Base-by-base conservation (phyloP, 805 yeast genomes). In the Teunomyces barrocoloradensis region DNA sequence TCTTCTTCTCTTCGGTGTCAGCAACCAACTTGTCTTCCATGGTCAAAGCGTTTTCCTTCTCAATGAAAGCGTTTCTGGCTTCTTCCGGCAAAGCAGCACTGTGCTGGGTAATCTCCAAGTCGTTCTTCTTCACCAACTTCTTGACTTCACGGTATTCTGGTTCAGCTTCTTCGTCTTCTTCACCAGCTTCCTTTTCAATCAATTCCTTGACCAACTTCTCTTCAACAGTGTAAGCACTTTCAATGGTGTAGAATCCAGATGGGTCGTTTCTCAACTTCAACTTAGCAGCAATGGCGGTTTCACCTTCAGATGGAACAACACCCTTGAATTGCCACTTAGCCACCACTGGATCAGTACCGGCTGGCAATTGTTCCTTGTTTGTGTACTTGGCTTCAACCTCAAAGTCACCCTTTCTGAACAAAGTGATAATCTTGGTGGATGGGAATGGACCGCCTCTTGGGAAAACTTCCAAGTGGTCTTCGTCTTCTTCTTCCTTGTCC, bases 1-100 rank as follows among this genome's bases (percentile, higher is more conserved):
- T 94, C 86, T 94, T 94, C 74, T 90, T 89, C 77, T 94, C 97
- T 79, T 94, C 98, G 57, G 98, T 94, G 77, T 94, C 98, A 57
- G 95, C 95, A 56, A 94, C 97, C 61, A 92, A 84, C 78, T 91
- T 94, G 74, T 94, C 99, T 65, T 85, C 90, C 67, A 89, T 82
- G 55, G 81, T 78, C 84, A 94, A 75, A 68, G 85, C 79, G 64
- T 82, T 81, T 79, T 94, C 99, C 70, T 76, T 75, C 80, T 94
- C 98, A 53, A 86, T 79, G 57, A 77, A 79, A 46, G 71, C 74
- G 60, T 83, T 76, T 69, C 89, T 79, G 45, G 63, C 71, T 23
- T 68, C 68, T 53, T 74, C 77, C 9, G 43, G 17, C 60, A 87
- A 78, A 44, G 88, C 80, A 50, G 83, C 81, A 49, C 89, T 81